Conservation (phyloP, 805 yeast species). For the Spathaspora girioi region DNA sequence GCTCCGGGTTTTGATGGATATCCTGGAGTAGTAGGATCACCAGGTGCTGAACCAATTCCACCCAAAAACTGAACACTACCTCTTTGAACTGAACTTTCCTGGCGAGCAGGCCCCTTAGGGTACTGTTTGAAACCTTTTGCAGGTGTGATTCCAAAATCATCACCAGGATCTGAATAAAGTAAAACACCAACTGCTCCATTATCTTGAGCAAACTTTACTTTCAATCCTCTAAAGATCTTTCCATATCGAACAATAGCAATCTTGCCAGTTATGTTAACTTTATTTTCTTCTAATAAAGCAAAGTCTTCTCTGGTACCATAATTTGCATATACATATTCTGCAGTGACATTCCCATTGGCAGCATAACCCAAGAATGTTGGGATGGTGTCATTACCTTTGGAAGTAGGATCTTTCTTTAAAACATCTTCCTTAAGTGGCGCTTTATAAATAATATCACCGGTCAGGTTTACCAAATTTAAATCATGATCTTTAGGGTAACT, state of each 20-base stretch:
- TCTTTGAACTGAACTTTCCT: constrained; percentile 56
- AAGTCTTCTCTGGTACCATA: constrained; percentile 61
- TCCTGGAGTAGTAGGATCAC: constrained; percentile 79
- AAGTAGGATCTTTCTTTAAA: constrained; percentile 36
- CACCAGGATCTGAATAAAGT: constrained; percentile 54
- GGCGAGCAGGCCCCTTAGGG: constrained; percentile 65
- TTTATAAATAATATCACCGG: constrained; percentile 34
- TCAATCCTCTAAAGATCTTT: constrained; percentile 48
- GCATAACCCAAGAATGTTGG: constrained; percentile 64
- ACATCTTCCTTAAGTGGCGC: constrained; percentile 52
- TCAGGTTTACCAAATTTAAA: constrained; percentile 28
- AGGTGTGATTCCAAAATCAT: constrained; percentile 54
- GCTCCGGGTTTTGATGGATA: constrained; percentile 51
- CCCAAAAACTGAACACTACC: constrained; percentile 57
- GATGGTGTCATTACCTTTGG: constrained; percentile 32
- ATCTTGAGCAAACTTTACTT: constrained; percentile 58
- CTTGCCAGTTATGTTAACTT: constrained; percentile 47
- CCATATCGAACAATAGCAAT: constrained; percentile 59
- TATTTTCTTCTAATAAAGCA: constrained; percentile 29
- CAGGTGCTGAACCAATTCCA: constrained; percentile 51
- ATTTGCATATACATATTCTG: constrained; percentile 55
- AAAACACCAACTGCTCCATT: constrained; percentile 63
- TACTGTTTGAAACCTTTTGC: constrained; percentile 54
- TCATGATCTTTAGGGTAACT: constrained; percentile 48
- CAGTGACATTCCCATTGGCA: constrained; percentile 57